These are phyloP conservation scores for Thielaviopsis populi DNA, from an alignment of 2,329 filamentous ascomycete genomes.

Conservation along the genomic window DNA sequence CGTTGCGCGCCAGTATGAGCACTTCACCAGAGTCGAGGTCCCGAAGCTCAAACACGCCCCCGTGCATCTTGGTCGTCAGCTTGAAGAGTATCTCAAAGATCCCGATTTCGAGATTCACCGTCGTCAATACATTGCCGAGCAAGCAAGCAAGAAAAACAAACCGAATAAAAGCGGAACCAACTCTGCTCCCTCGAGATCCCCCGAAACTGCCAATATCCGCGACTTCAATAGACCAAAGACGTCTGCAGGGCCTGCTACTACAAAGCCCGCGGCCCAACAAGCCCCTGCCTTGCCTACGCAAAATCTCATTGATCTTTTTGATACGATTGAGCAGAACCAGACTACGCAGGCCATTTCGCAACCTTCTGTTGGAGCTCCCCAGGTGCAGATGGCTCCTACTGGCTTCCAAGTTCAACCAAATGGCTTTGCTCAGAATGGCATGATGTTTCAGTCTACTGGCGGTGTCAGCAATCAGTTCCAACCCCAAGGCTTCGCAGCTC, in stretches of 20 bases:
- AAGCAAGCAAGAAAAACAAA: constrained; percentile 49
- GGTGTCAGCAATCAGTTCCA: constrained; percentile 22
- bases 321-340: constrained; percentile 80
- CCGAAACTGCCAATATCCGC: constrained; percentile 24
- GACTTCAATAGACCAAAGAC: constrained; percentile 24
- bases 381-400: constrained; percentile 22
- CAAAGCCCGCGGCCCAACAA: not conserved
- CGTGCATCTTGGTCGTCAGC: constrained; percentile 71
- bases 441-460: constrained; percentile 19
- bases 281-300: constrained; percentile 33
- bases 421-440: constrained; percentile 21
- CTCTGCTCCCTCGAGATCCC: constrained; percentile 19
- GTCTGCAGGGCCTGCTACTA: constrained; percentile 21
- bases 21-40: constrained; percentile 82
- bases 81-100: constrained; percentile 90
- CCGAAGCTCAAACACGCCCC: constrained; percentile 96
- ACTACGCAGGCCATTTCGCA: constrained; percentile 35
- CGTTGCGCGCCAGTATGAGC: constrained; percentile 76
- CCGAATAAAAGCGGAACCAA: constrained; percentile 25
- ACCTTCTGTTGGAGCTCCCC: constrained; percentile 20
- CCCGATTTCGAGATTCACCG: constrained; percentile 90
- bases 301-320: constrained; percentile 89
- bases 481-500: constrained; percentile 7
- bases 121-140: constrained; percentile 78
- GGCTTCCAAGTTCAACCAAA: constrained; percentile 29